phyloP scores from a whole-genome alignment of 176 grass and related monocot genomes.

The Aegilops longissima region DNA sequence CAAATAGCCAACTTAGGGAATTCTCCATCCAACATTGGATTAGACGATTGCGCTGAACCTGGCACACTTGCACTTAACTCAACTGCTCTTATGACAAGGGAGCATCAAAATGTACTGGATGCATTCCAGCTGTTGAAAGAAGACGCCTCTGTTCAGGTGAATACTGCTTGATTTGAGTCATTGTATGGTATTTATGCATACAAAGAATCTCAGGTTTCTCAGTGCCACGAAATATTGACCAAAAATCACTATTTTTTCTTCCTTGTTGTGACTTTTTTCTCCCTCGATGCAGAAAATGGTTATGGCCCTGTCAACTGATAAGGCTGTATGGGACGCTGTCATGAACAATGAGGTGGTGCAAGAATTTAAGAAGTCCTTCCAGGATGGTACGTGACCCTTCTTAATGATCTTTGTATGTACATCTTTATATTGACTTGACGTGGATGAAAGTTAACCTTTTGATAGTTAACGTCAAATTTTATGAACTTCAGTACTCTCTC shows the following conservation, averaged over 20 bases:
- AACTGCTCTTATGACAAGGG: conserved; percentile 44
- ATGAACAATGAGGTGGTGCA: conserved; percentile 78
- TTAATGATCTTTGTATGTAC: background rate
- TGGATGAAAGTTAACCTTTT: background rate
- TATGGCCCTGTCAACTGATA: conserved; percentile 79
- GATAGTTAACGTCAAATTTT: background rate
- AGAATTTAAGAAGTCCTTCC: conserved; percentile 72
- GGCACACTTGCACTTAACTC: conserved; percentile 48
- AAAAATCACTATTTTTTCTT: background rate
- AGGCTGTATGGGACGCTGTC: conserved; percentile 82
- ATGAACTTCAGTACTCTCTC: background rate
- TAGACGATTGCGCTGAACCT: conserved; percentile 65
- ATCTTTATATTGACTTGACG: background rate
- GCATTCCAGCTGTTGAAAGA: conserved; percentile 56
- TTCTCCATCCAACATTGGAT: conserved; percentile 22
- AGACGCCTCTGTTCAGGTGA: conserved; percentile 76
- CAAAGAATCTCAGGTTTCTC: background rate
- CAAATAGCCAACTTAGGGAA: background rate
- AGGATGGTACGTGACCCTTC: conserved; percentile 52
- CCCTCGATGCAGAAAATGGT: conserved; percentile 72
- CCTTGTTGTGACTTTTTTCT: background rate
- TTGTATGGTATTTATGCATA: background rate
- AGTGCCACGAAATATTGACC: background rate
- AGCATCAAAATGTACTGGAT: conserved; percentile 55
- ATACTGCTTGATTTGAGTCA: background rate